These are phyloP conservation scores for Blepharisma japonicum DNA, from an alignment of 73 alveolate species.

Conservation along the genomic window DNA sequence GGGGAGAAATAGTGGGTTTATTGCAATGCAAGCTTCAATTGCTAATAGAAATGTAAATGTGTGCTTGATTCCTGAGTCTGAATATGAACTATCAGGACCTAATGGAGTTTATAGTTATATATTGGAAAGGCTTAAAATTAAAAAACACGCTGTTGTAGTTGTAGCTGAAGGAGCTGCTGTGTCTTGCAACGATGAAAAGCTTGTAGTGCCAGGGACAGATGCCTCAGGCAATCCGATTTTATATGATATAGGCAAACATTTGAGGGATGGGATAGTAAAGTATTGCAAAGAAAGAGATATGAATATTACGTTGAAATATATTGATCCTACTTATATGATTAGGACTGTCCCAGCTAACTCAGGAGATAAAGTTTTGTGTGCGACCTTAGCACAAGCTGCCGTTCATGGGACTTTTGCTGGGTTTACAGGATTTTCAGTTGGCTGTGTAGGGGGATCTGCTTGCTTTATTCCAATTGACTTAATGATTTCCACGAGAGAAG, in stretches of 20 bases:
- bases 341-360: conserved; percentile 90
- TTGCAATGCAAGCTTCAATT: conserved; percentile 91
- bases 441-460: conserved; percentile 73
- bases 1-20: conserved; percentile 98
- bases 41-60: conserved; percentile 97
- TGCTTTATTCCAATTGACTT: conserved; percentile 69
- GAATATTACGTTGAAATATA: conserved; percentile 72
- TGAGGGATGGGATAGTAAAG: conserved; percentile 76
- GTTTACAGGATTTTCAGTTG: conserved; percentile 81
- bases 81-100: conserved; percentile 88
- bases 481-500: conserved; percentile 62
- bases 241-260: conserved; percentile 89
- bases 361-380: conserved; percentile 86
- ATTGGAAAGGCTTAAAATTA: conserved; percentile 62
- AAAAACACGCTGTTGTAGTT: conserved; percentile 71
- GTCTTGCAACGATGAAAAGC: conserved; percentile 71
- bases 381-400: conserved; percentile 90
- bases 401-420: conserved; percentile 96
- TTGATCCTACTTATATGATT: conserved; percentile 99
- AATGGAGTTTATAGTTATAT: conserved; percentile 70
- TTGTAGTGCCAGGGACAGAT: conserved; percentile 62
- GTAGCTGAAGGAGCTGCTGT: conserved; percentile 82
- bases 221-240: conserved; percentile 82
- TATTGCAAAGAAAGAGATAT: conserved; percentile 62
- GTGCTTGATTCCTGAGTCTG: conserved; percentile 96